These are phyloP conservation scores for Erysimum pusillum DNA, from an alignment of 441 rosid genomes.

Conservation along the genomic window DNA sequence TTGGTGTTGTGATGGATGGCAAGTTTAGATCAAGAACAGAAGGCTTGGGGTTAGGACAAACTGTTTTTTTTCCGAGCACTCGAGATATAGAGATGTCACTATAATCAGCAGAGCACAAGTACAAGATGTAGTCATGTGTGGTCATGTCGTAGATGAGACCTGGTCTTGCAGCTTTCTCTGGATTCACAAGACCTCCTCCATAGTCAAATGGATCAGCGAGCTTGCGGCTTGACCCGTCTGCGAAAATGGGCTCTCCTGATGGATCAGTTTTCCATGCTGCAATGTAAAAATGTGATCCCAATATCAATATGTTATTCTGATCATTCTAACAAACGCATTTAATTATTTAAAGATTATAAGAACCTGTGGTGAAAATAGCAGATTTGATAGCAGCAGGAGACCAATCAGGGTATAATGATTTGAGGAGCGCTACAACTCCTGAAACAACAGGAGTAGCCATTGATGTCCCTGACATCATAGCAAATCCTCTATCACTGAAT, in stretches of 20 bases:
- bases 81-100: conserved; percentile 50
- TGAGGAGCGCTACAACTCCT: conserved; percentile 53
- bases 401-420: conserved; percentile 49
- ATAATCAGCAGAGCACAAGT: conserved; percentile 68
- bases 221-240: conserved; percentile 36
- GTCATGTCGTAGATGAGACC: conserved; percentile 64
- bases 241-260: conserved; percentile 28
- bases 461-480: conserved; percentile 52
- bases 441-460: conserved; percentile 54
- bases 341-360: background rate
- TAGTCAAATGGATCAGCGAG: conserved; percentile 69
- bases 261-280: conserved; percentile 46
- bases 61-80: conserved; percentile 1
- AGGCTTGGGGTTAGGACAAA: conserved; percentile 18
- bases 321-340: background rate
- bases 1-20: conserved; percentile 68
- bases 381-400: conserved; percentile 62
- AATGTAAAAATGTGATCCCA: conserved; percentile 24
- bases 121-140: conserved; percentile 53
- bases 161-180: conserved; percentile 58
- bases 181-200: conserved; percentile 68
- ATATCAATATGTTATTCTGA: conserved; percentile 47
- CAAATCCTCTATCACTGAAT: conserved; percentile 33
- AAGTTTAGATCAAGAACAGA: conserved; percentile 49
- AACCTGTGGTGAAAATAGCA: conserved; percentile 57